Percentiles rank a stretch among this genome's conserved stretches.
Conservation (phyloP, 768 basidiomycete species). For the Ramaria sp. region DNA sequence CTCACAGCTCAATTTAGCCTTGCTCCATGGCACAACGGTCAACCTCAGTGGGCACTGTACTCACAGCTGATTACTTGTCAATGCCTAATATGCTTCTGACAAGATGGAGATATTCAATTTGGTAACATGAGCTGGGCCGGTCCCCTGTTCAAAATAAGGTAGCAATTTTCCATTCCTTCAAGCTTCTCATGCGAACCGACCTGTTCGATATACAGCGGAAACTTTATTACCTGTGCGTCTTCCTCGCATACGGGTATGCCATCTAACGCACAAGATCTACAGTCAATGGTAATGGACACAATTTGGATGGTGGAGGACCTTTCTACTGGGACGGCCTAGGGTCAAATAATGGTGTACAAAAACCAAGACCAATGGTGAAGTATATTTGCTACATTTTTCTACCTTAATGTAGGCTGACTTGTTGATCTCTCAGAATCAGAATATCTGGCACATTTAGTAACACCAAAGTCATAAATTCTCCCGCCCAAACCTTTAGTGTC, state of each 20-base stretch:
- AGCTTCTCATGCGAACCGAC: not conserved
- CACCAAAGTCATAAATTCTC: conserved; percentile 30
- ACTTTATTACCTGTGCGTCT: conserved; percentile 35
- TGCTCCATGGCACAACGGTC: conserved; percentile 42
- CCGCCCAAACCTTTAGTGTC: conserved; percentile 24
- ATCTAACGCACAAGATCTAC: not conserved
- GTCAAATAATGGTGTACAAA: conserved; percentile 17
- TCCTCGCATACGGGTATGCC: not conserved
- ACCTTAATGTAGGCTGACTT: not conserved
- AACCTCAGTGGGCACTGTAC: conserved; percentile 36
- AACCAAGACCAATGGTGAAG: conserved; percentile 33
- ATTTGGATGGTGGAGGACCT: conserved; percentile 32
- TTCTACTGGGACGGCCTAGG: conserved; percentile 29
- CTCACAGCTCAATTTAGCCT: conserved; percentile 34
- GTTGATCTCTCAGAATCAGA: conserved; percentile 13
- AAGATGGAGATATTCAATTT: conserved; percentile 42
- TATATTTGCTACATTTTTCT: not conserved
- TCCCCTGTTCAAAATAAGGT: conserved; percentile 39
- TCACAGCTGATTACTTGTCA: too few relatives aligned
- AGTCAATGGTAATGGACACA: conserved; percentile 30
- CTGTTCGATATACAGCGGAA: conserved; percentile 19
- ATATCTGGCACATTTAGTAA: conserved; percentile 32
- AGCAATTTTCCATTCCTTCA: not conserved
- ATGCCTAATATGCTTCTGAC: too few relatives aligned
- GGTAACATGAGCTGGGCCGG: conserved; percentile 42